Base-by-base conservation (phyloP, 2,329 filamentous ascomycete genomes). In the Penicillium capsulatum region DNA sequence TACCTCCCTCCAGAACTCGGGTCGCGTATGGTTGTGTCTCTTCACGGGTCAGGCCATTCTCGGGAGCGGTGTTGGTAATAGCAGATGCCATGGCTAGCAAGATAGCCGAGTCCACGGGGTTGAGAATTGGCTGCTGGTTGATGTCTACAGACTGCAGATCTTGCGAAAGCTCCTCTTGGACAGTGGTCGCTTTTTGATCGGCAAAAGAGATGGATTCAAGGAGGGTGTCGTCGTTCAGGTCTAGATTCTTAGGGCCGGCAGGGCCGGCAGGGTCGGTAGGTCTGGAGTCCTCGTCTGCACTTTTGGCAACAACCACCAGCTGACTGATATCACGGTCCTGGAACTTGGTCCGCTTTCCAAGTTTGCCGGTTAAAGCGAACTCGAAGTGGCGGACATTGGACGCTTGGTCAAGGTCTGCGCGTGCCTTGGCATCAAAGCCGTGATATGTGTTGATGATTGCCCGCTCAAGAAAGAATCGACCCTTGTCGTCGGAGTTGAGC, bases 21-120 rank as follows among this genome's bases (percentile, higher is more conserved):
- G 83, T 84, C 1, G 92, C 92, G 60, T 91, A 98, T 0, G 92
- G 92, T 1, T 94, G 67, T 3, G 94, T 91, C 60, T 97, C 88
- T 66, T 97, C 90, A n/a, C 89, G 77, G 0, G 90, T 97, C 1
- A 98, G 72, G 0, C 86, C 83, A 60, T 97, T 84, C 1, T 81
- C 74, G 0, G 92, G 89, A 0, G 89, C 84, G 0, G 86, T 89
- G 57, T 97, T 95, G 45, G 86, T 94, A 44, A 97, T 80, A 0
- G 89, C 94, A 37, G 94, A 91, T 0, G 89, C 89, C 7, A 80
- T 64, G 7, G 74, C 73, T 1, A 98, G 77, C 7, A 98, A 74
- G 17, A 94, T 91, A 36, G 94, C 86, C 16, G 94, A 90, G 60
- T 98, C 92, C 6, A 96, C 71, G 2, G 91, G 81, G 3, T 81